Percentiles rank a stretch among this genome's conserved stretches.
These are phyloP conservation scores for Chionographis japonica DNA, from an alignment of 106 monocot species.

Conservation along the genomic window DNA sequence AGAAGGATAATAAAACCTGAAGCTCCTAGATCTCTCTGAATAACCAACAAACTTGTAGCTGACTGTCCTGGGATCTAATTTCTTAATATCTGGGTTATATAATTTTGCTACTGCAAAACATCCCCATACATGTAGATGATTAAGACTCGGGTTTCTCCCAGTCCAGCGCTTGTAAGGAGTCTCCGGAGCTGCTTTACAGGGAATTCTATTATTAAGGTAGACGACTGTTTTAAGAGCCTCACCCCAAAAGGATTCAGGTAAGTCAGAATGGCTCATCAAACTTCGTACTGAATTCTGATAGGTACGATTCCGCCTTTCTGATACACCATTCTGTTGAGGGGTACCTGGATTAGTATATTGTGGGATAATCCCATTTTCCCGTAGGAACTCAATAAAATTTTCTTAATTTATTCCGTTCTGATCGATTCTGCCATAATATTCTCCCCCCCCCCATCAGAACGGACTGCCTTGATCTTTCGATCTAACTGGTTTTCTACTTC, in stretches of 20 bases:
- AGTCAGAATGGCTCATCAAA: background rate
- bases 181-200: background rate
- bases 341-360: background rate
- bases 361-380: background rate
- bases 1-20: too few relatives aligned
- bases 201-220: background rate
- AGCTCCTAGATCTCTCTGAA: too few relatives aligned
- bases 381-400: background rate
- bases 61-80: background rate
- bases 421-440: slow-evolving; percentile 6
- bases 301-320: background rate
- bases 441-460: background rate
- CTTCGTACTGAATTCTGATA: background rate
- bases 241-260: slow-evolving; percentile 5
- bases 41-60: too few relatives aligned
- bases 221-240: background rate
- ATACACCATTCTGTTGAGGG: background rate
- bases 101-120: background rate
- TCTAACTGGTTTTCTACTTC: background rate
- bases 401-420: background rate
- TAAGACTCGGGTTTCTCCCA: background rate
- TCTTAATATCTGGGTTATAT: slow-evolving; percentile 2
- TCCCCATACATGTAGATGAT: background rate
- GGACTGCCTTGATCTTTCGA: slow-evolving; percentile 1
- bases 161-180: background rate